phyloP scores from a whole-genome alignment of 331 rosid genomes.

The Malus hybrid region DNA sequence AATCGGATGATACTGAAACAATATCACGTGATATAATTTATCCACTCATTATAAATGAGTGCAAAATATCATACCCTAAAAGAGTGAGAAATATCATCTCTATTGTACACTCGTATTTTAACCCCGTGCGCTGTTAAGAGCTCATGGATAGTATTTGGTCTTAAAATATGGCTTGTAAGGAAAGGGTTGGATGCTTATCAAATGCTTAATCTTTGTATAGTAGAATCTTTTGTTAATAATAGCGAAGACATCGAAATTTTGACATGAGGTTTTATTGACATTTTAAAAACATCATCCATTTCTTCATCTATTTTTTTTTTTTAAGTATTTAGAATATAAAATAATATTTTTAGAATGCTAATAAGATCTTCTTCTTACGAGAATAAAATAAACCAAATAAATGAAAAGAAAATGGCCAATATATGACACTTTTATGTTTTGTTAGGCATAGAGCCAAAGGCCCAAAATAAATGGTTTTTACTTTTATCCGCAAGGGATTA shows the following conservation, averaged over 20 bases:
- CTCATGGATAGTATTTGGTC: not conserved
- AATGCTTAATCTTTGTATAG: not conserved
- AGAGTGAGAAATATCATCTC: not conserved
- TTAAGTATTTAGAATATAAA: no score
- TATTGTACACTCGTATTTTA: no score
- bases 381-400: not conserved
- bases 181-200: not conserved
- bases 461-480: not conserved
- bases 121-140: no score
- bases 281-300: no score
- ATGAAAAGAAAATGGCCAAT: not conserved
- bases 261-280: no score
- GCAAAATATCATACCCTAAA: not conserved
- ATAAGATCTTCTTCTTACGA: no score
- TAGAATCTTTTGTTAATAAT: no score
- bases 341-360: no score
- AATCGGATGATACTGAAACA: no score
- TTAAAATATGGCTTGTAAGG: not conserved
- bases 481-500: not conserved
- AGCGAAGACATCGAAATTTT: no score
- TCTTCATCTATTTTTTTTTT: no score
- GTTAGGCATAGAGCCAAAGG: not conserved
- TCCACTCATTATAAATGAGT: fast-evolving
- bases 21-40: no score
- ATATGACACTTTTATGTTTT: not conserved